These are phyloP conservation scores for Ganoderma lingzhi DNA, from an alignment of 1,284 basidiomycete species.

Conservation along the genomic window DNA sequence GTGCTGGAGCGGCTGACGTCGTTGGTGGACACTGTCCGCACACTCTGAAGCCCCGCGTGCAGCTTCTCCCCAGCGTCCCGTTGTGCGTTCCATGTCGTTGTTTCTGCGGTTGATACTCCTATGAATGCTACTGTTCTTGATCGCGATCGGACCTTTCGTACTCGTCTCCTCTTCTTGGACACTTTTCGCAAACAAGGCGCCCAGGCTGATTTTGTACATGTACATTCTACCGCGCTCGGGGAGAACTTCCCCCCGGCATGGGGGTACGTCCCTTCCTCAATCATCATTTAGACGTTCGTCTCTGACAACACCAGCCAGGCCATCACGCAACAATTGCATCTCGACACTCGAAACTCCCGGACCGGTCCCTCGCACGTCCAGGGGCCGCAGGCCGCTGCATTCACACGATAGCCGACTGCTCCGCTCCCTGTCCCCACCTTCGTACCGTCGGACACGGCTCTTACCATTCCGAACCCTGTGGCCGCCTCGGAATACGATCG, in stretches of 20 bases:
- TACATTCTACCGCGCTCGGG: background rate
- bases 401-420: conserved; percentile 7
- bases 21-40: conserved; percentile 37
- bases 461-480: background rate
- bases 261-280: background rate
- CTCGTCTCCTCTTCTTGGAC: background rate
- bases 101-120: background rate
- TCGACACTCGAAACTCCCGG: conserved; percentile 2
- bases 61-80: background rate
- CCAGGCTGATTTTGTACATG: background rate
- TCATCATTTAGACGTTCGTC: background rate
- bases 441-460: too few relatives aligned
- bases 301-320: background rate
- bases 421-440: background rate
- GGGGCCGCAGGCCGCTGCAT: background rate
- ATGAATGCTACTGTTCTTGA: conserved; percentile 1
- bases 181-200: conserved; percentile 1
- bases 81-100: background rate
- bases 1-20: conserved; percentile 35
- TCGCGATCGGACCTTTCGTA: background rate
- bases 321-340: background rate
- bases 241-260: background rate
- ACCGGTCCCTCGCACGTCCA: background rate
- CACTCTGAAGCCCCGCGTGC: conserved; percentile 17
- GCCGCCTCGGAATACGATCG: background rate